These are phyloP conservation scores for Phlebopus sp. DNA, from an alignment of 1,284 basidiomycete genomes.

Conservation along the genomic window DNA sequence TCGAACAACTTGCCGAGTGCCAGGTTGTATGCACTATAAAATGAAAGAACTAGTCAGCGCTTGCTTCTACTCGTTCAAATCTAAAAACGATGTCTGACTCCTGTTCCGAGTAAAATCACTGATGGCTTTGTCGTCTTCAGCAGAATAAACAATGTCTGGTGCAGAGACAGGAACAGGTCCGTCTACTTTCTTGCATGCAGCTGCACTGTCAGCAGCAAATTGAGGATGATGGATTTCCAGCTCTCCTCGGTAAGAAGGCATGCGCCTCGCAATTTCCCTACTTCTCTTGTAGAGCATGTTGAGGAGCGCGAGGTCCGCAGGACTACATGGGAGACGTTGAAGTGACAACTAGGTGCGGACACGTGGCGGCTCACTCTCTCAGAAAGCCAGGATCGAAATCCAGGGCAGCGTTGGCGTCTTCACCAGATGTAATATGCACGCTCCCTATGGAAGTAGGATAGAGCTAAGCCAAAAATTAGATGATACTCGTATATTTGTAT, in stretches of 20 bases:
- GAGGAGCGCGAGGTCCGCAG: slow-evolving; percentile 16
- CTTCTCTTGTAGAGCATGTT: slow-evolving; percentile 34
- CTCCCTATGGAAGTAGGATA: slow-evolving; percentile 30
- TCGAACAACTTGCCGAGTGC: slow-evolving; percentile 46
- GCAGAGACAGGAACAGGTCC: slow-evolving; percentile 9
- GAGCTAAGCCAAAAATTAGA: slow-evolving; percentile 13
- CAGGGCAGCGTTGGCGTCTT: slow-evolving; percentile 18
- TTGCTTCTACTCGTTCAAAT: neutral
- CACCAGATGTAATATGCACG: slow-evolving; percentile 28
- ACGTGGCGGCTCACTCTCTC: slow-evolving; percentile 8
- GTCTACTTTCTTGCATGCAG: slow-evolving; percentile 4
- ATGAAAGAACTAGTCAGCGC: neutral
- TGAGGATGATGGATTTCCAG: slow-evolving; percentile 26
- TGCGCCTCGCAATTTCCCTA: slow-evolving; percentile 35
- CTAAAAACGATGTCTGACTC: slow-evolving; percentile 22
- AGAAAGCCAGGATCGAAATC: slow-evolving; percentile 23
- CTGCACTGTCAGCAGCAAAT: slow-evolving; percentile 27
- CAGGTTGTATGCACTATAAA: slow-evolving; percentile 44
- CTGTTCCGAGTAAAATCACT: slow-evolving; percentile 40
- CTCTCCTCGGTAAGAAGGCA: slow-evolving; percentile 37
- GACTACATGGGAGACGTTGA: slow-evolving; percentile 2
- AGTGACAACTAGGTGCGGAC: neutral
- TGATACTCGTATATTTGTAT: too few species aligned
- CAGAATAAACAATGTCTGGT: slow-evolving; percentile 11
- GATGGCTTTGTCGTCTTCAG: slow-evolving; percentile 25